Base-by-base conservation (phyloP, 2,329 filamentous ascomycete genomes). In the Beauveria sp. region DNA sequence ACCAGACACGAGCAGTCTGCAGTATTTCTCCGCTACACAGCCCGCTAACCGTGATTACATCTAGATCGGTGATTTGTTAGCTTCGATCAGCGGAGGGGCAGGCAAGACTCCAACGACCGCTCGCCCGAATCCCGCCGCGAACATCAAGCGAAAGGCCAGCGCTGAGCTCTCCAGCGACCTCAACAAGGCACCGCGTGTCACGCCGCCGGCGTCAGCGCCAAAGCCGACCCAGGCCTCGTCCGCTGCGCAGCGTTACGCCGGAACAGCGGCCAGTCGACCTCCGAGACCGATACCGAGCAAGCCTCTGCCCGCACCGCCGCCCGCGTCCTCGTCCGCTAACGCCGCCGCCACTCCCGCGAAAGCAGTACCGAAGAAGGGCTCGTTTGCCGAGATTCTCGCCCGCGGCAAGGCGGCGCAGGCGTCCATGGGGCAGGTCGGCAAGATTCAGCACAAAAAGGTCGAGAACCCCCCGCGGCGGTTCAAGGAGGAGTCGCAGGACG, bases 401-500 rank as follows among this genome's bases (percentile, higher is more conserved):
- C 82, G 87, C 66, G 90, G 85, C 38, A 86, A 89, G 68, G 84
- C 84, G 63, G 86, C 84, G 14, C 84, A 89, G 68, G 78, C 77
- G 45, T 78, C 75, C 46, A 82, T 84, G 76, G 81, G 78, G n/a
- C 81, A 82, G 66, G 79, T 88, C 26, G 88, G 87, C 60, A 86
- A 85, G 67, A 90, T 91, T 66, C 88, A 90, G 70, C 88, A 91
- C 72, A 91, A 91, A 70, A 80, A 86, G 22, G 82, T 86, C 1
- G 88, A 72, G 70, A 64, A 54, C 55, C 1, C 66, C 66, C 43
- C 63, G 66, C n/a, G 64, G 66, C 42, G 60, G 63, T 63, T 63
- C 57, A 72, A 70, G 63, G 73, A 69, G 57, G 71, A 65, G 61
- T 62, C 66, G 24, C 50, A 24, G 22, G 58, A 60, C 20, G 38